Conservation (phyloP, 805 yeast genomes). For the Isabelozyma heimii region DNA sequence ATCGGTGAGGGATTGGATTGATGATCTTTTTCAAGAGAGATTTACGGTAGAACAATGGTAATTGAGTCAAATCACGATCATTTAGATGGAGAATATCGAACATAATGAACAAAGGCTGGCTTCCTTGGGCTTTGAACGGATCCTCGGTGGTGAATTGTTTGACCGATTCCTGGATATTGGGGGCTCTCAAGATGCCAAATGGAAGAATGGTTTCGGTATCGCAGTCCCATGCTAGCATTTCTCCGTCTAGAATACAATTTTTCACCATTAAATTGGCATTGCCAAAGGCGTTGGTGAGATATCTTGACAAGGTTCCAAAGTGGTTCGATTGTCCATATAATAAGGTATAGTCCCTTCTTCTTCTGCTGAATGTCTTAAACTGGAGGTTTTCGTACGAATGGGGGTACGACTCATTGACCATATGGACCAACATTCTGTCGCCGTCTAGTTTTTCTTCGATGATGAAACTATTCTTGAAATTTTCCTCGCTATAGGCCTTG, state of each 20-base stretch:
- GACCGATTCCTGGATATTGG: slow-evolving; percentile 56
- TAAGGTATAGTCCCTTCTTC: slow-evolving; percentile 69
- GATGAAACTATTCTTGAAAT: slow-evolving; percentile 40
- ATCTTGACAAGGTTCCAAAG: slow-evolving; percentile 54
- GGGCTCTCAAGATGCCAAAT: slow-evolving; percentile 73
- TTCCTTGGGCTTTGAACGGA: slow-evolving; percentile 27
- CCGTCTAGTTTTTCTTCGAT: slow-evolving; percentile 95
- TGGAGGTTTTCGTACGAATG: slow-evolving; percentile 2
- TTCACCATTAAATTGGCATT: slow-evolving; percentile 19
- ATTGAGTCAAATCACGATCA: slow-evolving; percentile 55
- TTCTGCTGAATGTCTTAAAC: slow-evolving; percentile 58
- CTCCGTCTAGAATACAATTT: slow-evolving; percentile 73
- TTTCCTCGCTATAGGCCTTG: slow-evolving; percentile 10
- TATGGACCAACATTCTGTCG: slow-evolving; percentile 80
- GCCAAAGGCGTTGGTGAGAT: slow-evolving; percentile 42
- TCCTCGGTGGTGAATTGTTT: slow-evolving; percentile 37
- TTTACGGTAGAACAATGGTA: slow-evolving; percentile 57
- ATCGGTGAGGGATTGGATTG: slow-evolving; percentile 42
- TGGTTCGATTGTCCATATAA: slow-evolving; percentile 58
- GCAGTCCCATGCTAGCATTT: slow-evolving; percentile 86
- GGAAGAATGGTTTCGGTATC: slow-evolving; percentile 57
- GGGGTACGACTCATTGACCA: slow-evolving; percentile 25
- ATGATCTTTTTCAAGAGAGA: slow-evolving; percentile 45
- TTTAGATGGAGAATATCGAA: slow-evolving; percentile 77
- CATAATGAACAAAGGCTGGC: slow-evolving; percentile 56